These are phyloP conservation scores for Phytophthora pisi DNA, from an alignment of 352 stramenopile genomes.

Conservation along the genomic window DNA sequence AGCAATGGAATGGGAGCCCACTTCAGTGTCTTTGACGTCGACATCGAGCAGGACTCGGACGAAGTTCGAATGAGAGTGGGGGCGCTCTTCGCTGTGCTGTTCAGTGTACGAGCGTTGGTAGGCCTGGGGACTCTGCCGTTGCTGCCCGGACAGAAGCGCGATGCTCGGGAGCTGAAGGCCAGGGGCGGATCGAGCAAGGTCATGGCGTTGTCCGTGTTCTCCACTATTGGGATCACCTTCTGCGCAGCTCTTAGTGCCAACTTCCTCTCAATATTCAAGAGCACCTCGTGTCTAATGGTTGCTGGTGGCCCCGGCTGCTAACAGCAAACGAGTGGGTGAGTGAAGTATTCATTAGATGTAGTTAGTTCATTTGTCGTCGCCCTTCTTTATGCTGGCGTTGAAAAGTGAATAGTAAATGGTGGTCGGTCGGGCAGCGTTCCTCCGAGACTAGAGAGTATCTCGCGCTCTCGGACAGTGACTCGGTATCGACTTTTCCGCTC, in stretches of 20 bases:
- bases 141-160: constrained; percentile 56
- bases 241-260: constrained; percentile 56
- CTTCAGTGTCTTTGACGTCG: constrained; percentile 66
- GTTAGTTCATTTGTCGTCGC: background rate
- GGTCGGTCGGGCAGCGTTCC: constrained; percentile 26
- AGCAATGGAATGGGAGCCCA: constrained; percentile 62
- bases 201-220: constrained; percentile 43
- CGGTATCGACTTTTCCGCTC: constrained; percentile 33
- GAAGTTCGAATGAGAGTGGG: constrained; percentile 67
- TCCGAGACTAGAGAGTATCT: constrained; percentile 37
- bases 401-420: constrained; percentile 31
- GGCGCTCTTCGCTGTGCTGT: constrained; percentile 61
- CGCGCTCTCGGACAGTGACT: constrained; percentile 29
- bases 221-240: constrained; percentile 49
- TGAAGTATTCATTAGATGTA: background rate
- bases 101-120: constrained; percentile 49
- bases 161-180: constrained; percentile 59
- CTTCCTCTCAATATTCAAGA: constrained; percentile 63
- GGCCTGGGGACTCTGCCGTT: constrained; percentile 54
- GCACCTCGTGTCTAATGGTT: constrained; percentile 60
- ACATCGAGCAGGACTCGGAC: constrained; percentile 56
- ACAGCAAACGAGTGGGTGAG: constrained; percentile 28
- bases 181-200: constrained; percentile 47
- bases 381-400: constrained; percentile 22
- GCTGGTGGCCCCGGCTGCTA: constrained; percentile 65